A percentile compares a stretch with the other conserved stretches of the same genome.
Conservation (phyloP, 1,284 basidiomycete species). For the Agroathelia rolfsii region DNA sequence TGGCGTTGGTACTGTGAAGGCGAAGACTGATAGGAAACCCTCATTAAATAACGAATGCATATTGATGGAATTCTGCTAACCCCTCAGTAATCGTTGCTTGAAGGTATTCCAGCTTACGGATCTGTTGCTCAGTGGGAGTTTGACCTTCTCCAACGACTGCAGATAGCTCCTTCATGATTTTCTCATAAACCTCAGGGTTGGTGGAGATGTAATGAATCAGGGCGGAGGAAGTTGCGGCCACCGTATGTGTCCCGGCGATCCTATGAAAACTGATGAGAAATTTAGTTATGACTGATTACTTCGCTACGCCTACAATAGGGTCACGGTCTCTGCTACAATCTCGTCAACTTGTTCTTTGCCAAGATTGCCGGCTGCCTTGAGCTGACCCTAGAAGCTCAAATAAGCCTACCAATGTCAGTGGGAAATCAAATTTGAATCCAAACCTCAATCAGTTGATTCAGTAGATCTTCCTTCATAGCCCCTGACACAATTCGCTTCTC, state of each 20-base stretch:
- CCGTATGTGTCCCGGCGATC: conserved; percentile 16
- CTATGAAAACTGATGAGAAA: conserved; percentile 5
- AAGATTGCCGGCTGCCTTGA: conserved; percentile 6
- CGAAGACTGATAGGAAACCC: conserved; percentile 16
- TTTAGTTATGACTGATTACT: not conserved
- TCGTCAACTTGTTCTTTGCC: conserved; percentile 10
- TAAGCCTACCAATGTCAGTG: too few relatives aligned
- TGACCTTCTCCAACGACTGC: not conserved
- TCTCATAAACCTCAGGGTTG: conserved; percentile 4
- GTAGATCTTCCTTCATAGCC: conserved; percentile 12
- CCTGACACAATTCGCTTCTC: conserved; percentile 11
- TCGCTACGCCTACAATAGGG: conserved; percentile 13
- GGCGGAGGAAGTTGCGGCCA: conserved; percentile 9
- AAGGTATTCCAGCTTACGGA: conserved; percentile 5
- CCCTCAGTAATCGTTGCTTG: conserved; percentile 6
- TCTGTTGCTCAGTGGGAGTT: conserved; percentile 6
- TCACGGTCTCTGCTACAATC: conserved; percentile 14
- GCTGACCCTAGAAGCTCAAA: too few relatives aligned
- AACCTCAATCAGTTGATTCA: conserved; percentile 12
- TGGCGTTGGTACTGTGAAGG: conserved; percentile 20
- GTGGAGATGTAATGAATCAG: conserved; percentile 8
- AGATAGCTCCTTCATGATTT: conserved; percentile 5
- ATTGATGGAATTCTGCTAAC: not conserved
- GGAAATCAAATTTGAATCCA: conserved; percentile 9
- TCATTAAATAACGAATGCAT: not conserved